Evolutionary conservation across 2,329 filamentous ascomycete species (phyloP), one percentile per base, ranked within the genome.

Genomic region (Ascochyta lentis): DNA sequence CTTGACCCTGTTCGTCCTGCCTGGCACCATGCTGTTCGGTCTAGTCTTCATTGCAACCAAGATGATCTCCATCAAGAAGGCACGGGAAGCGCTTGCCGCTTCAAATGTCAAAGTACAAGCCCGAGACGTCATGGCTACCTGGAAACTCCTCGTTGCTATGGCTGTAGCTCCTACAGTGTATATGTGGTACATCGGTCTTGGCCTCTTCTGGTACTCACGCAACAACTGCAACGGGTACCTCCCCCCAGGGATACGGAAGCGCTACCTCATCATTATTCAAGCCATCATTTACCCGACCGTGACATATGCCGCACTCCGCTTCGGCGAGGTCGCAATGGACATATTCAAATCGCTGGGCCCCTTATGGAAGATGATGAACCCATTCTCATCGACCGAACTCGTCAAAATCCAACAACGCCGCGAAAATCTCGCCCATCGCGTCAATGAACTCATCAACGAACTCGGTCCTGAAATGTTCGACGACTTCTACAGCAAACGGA

Each of bases 301-400:
- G 66, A 97, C 93, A 0, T 97, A 96, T 75, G 93, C 92, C 4
- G 92, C 95, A 6, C 86, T 99, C 48, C 89, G 95, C 10, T 96
- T 98, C 64, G 95, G 95, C 42, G 95, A 99, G 78, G 89, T 96
- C n/a, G 95, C 94, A 48, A 97, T 99, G 92, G 95, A 99, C 72
- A 97, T 99, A 52, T 81, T 95, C 79, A 99, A 98, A 78, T 98
- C 94, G 0, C 84, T 99, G 15, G 86, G 92, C 9, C 95, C 95
- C 6, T 84, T 99, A 9, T 81, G 96, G 41, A 82, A 97, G 31
- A 95, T 91, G 62, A 83, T 98, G 68, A 89, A 90, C 67, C 95
- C 95, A 1, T 87, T 87, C 4, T 94, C 91, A 1, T 89, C 87
- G 73, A 96, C 93, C 78, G 91, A 89, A 54, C 86, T 99, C 44